Conservation (phyloP, 2,329 filamentous ascomycete species). For the Xylaria hypoxylon region DNA sequence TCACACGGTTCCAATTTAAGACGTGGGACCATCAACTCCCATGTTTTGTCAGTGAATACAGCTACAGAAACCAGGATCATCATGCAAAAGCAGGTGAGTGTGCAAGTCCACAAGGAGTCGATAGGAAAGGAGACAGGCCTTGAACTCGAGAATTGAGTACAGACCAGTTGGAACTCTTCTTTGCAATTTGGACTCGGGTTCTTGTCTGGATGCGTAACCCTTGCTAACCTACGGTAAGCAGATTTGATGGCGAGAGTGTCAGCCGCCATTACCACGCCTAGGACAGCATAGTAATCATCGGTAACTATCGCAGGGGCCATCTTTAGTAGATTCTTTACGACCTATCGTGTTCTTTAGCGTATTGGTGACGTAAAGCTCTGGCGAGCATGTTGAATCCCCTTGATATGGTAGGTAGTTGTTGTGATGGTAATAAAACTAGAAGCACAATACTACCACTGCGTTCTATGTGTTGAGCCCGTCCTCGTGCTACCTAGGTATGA, state of each 20-base stretch:
- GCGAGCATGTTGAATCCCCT: background rate
- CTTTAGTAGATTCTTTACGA: background rate
- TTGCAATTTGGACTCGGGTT: slow-evolving; percentile 2
- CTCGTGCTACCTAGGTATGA: background rate
- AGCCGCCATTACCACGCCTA: slow-evolving; percentile 3
- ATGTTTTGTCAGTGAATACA: background rate
- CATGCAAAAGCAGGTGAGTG: background rate
- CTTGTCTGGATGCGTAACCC: background rate
- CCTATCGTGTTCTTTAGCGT: background rate
- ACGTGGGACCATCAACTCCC: too few species aligned
- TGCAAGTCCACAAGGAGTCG: too few species aligned
- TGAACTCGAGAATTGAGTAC: background rate
- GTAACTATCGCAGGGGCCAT: slow-evolving; percentile 1
- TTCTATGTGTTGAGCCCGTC: too few species aligned
- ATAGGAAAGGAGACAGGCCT: background rate
- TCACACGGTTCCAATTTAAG: background rate
- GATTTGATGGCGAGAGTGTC: background rate
- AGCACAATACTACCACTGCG: background rate
- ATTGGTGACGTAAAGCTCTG: background rate
- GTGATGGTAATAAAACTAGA: background rate
- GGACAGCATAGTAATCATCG: slow-evolving; percentile 2
- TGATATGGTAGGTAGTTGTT: background rate
- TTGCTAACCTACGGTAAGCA: slow-evolving; percentile 11
- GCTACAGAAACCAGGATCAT: background rate
- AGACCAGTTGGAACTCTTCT: slow-evolving; percentile 10